phyloP scores from a whole-genome alignment of 2,329 filamentous ascomycete species.

The Paecilomyces niveus region DNA sequence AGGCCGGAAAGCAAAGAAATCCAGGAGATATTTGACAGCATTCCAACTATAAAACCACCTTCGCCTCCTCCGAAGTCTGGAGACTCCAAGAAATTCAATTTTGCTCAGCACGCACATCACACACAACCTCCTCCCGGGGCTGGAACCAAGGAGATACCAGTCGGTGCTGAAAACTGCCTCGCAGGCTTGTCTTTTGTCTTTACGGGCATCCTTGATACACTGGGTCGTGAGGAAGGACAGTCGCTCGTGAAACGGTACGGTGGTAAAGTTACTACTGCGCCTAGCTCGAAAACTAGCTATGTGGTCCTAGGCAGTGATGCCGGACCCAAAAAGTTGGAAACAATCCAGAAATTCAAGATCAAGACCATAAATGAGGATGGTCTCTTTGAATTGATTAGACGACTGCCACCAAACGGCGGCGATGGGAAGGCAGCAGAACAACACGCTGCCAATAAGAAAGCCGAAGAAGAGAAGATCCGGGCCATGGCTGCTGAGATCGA shows the following conservation, averaged over 20 bases:
- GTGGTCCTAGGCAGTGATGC: constrained; percentile 88
- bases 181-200: constrained; percentile 90
- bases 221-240: constrained; percentile 79
- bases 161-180: constrained; percentile 81
- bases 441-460: constrained; percentile 73
- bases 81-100: constrained; percentile 70
- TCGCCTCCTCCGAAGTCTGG: constrained; percentile 70
- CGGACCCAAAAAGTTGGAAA: constrained; percentile 84
- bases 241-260: constrained; percentile 87
- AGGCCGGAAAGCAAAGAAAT: constrained; percentile 63
- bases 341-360: constrained; percentile 70
- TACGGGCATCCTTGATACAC: constrained; percentile 73
- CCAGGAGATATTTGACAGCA: constrained; percentile 79
- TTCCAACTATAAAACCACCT: constrained; percentile 74
- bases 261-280: constrained; percentile 76
- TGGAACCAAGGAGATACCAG: constrained; percentile 64
- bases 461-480: constrained; percentile 75
- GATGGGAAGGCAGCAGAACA: constrained; percentile 82
- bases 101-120: constrained; percentile 54
- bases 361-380: constrained; percentile 95
- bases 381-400: constrained; percentile 75
- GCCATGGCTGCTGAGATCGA: constrained; percentile 81
- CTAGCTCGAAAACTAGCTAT: constrained; percentile 89
- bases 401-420: constrained; percentile 78
- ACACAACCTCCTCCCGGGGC: constrained; percentile 57